Conservation (phyloP, 192 early-diverging fungal genomes). For the Funneliformis geosporum region DNA sequence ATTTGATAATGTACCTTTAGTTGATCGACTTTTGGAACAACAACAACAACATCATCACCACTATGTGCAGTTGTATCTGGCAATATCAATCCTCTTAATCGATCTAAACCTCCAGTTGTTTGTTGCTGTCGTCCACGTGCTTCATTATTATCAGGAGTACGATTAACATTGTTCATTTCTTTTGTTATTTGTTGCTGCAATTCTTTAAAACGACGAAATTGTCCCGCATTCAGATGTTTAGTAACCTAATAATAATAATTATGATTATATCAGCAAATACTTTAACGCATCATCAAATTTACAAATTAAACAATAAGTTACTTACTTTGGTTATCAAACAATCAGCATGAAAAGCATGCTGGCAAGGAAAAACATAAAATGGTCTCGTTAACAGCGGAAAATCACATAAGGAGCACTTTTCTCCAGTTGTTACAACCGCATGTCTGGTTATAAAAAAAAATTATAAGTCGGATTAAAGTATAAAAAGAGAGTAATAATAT, state of each 20-base stretch:
- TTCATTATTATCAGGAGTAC: slow-evolving; percentile 1
- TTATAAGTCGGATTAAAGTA: background rate
- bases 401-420: slow-evolving; percentile 79
- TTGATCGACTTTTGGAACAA: slow-evolving; percentile 49
- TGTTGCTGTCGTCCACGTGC: background rate
- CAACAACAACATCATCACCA: slow-evolving; percentile 49
- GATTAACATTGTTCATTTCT: slow-evolving; percentile 48
- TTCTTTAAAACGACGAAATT: slow-evolving; percentile 54
- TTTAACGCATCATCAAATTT: background rate
- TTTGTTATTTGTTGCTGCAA: slow-evolving; percentile 61
- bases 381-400: slow-evolving; percentile 79
- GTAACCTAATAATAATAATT: slow-evolving; percentile 44
- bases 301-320: background rate
- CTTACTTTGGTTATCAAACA: slow-evolving; percentile 78
- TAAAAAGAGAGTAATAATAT: slow-evolving; percentile 2
- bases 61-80: slow-evolving; percentile 34
- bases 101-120: slow-evolving; percentile 10
- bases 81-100: slow-evolving; percentile 18
- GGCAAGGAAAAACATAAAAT: slow-evolving; percentile 95
- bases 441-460: slow-evolving; percentile 44
- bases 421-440: slow-evolving; percentile 64
- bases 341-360: slow-evolving; percentile 93
- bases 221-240: slow-evolving; percentile 47
- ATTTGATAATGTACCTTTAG: slow-evolving; percentile 34
- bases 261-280: slow-evolving; percentile 7